Percentiles rank a stretch among this genome's conserved stretches.
Conservation (phyloP, 345 rosid genomes). For the Camelina neglecta region DNA sequence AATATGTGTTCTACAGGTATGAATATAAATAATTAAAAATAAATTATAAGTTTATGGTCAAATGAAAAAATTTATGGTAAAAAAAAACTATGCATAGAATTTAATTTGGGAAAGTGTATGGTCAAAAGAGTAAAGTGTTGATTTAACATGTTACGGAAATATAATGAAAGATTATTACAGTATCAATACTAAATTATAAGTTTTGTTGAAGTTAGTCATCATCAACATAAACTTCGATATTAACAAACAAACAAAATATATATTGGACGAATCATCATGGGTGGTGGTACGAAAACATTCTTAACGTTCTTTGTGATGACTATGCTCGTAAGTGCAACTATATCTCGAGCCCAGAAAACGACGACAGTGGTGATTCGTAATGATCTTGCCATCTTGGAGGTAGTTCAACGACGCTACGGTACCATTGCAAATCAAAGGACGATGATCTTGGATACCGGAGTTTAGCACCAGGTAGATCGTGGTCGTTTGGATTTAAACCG, state of each 20-base stretch:
- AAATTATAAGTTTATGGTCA: too few species aligned
- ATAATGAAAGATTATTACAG: too few species aligned
- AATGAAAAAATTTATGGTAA: too few species aligned
- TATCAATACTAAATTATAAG: too few species aligned
- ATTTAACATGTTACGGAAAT: too few species aligned
- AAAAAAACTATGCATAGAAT: too few species aligned
- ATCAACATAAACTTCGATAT: neutral
- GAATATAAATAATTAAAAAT: too few species aligned
- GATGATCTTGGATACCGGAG: conserved; percentile 2
- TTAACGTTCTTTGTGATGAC: neutral
- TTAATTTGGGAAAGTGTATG: too few species aligned
- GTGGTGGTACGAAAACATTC: neutral
- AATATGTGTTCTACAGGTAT: too few species aligned
- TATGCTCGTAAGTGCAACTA: conserved; percentile 13
- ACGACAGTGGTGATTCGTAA: conserved; percentile 7
- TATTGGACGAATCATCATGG: neutral
- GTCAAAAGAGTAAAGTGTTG: too few species aligned
- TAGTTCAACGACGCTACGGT: neutral
- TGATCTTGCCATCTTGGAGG: conserved; percentile 4
- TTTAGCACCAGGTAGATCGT: conserved; percentile 9
- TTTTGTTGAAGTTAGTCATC: too few species aligned
- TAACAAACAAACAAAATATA: neutral
- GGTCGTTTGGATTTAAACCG: conserved; percentile 17
- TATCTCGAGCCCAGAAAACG: neutral
- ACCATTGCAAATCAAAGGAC: conserved; percentile 8